phyloP scores from a whole-genome alignment of 2,329 filamentous ascomycete genomes.

The Paraconiothyrium brasiliense region DNA sequence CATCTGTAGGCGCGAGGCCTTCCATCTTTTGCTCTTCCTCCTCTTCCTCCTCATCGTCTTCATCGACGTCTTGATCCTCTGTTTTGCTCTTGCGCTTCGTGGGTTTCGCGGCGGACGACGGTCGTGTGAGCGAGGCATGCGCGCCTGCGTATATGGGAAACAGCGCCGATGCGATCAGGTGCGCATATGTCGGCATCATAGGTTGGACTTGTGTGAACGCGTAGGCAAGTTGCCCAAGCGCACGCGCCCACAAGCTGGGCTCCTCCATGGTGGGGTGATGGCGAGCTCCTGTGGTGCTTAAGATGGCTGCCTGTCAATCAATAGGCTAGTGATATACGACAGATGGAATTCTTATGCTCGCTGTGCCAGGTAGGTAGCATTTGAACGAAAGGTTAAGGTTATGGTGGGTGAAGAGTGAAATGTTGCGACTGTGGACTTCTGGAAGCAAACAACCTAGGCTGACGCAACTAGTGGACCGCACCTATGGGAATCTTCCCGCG shows the following conservation, averaged over 20 bases:
- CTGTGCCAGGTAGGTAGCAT: not conserved
- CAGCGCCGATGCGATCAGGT: slow-evolving; percentile 74
- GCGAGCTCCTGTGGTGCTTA: not conserved
- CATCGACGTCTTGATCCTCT: slow-evolving; percentile 56
- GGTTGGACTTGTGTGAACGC: slow-evolving; percentile 54
- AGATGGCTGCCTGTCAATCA: not conserved
- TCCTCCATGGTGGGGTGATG: slow-evolving; percentile 37
- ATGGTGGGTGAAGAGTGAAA: slow-evolving; percentile 1
- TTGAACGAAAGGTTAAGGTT: not conserved
- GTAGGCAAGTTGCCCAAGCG: slow-evolving; percentile 50
- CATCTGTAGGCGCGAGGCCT: slow-evolving; percentile 78
- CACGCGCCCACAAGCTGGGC: slow-evolving; percentile 38
- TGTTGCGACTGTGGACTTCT: slow-evolving; percentile 4
- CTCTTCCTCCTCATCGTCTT: slow-evolving; percentile 61
- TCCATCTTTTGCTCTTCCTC: slow-evolving; percentile 68
- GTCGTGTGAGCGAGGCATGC: slow-evolving; percentile 84
- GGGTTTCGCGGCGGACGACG: slow-evolving; percentile 77
- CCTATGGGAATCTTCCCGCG: not conserved
- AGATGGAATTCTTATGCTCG: not conserved
- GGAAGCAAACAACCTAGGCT: slow-evolving; percentile 4
- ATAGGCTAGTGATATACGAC: not conserved
- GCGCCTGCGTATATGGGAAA: slow-evolving; percentile 86
- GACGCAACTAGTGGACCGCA: slow-evolving; percentile 5
- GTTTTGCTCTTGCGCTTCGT: slow-evolving; percentile 58
- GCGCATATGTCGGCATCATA: slow-evolving; percentile 65